Evolutionary conservation across 805 yeast species (phyloP).

Genomic region (Candida methanosorbosa): DNA sequence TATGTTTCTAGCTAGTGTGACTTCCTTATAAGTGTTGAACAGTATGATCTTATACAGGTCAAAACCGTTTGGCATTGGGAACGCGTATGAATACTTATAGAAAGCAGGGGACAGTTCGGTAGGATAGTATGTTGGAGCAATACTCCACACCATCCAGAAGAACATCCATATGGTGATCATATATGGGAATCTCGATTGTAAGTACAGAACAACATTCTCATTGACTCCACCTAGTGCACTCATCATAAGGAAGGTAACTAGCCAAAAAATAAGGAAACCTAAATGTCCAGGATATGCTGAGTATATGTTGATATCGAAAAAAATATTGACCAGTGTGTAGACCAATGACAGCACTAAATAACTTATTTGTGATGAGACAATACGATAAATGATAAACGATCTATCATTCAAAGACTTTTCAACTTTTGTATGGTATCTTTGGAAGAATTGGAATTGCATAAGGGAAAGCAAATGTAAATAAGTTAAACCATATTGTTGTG

Average conservation of each 20-base stretch:
- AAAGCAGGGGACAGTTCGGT: slow-evolving; percentile 43
- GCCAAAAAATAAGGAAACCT: slow-evolving; percentile 68
- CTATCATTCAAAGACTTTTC: slow-evolving; percentile 34
- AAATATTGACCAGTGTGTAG: slow-evolving; percentile 52
- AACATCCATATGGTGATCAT: slow-evolving; percentile 58
- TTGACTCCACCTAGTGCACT: slow-evolving; percentile 63
- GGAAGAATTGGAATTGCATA: slow-evolving; percentile 54
- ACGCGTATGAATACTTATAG: slow-evolving; percentile 56
- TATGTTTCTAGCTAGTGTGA: slow-evolving; percentile 49
- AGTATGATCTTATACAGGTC: slow-evolving; percentile 51
- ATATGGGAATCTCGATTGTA: slow-evolving; percentile 45
- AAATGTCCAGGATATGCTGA: slow-evolving; percentile 43
- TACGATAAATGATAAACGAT: slow-evolving; percentile 43
- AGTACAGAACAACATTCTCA: slow-evolving; percentile 48
- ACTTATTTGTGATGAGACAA: slow-evolving; percentile 38
- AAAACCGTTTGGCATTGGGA: slow-evolving; percentile 55
- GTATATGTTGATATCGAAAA: slow-evolving; percentile 54
- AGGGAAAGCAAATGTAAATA: slow-evolving; percentile 59
- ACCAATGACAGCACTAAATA: slow-evolving; percentile 46
- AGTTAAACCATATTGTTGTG: slow-evolving; percentile 63
- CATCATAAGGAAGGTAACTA: slow-evolving; percentile 53
- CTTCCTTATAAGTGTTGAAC: slow-evolving; percentile 41
- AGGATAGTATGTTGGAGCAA: slow-evolving; percentile 57
- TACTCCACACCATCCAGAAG: slow-evolving; percentile 57
- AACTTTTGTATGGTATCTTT: slow-evolving; percentile 40